These are phyloP conservation scores for Naganishia sp. DNA, from an alignment of 1,284 basidiomycete species.

Conservation along the genomic window DNA sequence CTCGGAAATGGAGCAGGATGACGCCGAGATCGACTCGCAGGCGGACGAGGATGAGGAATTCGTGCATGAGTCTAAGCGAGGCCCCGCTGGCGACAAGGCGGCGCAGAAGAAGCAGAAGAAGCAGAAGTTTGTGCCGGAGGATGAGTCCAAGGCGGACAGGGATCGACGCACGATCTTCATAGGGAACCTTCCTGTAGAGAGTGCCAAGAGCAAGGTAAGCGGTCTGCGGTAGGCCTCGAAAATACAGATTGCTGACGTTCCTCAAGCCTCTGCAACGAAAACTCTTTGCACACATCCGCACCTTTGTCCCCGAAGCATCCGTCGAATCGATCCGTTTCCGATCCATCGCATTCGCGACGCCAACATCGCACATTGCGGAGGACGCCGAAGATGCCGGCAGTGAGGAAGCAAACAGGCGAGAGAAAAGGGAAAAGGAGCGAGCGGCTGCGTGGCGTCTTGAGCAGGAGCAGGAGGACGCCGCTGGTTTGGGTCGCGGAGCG, in stretches of 20 bases:
- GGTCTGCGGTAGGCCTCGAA: slow-evolving; percentile 20
- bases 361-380: slow-evolving; percentile 65
- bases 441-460: slow-evolving; percentile 64
- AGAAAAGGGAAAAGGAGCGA: slow-evolving; percentile 55
- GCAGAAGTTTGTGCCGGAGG: slow-evolving; percentile 59
- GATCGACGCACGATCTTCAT: slow-evolving; percentile 86
- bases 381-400: slow-evolving; percentile 50
- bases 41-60: slow-evolving; percentile 44
- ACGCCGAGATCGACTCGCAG: slow-evolving; percentile 35
- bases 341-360: slow-evolving; percentile 79
- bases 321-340: slow-evolving; percentile 89
- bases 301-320: slow-evolving; percentile 68
- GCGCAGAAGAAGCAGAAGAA: slow-evolving; percentile 38
- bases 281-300: slow-evolving; percentile 70
- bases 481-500: slow-evolving; percentile 51
- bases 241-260: slow-evolving; percentile 49
- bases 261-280: slow-evolving; percentile 59
- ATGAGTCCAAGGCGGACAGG: slow-evolving; percentile 68
- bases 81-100: slow-evolving; percentile 35
- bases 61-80: slow-evolving; percentile 48
- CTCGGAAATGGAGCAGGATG: slow-evolving; percentile 29
- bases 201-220: slow-evolving; percentile 71
- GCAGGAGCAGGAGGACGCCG: slow-evolving; percentile 58
- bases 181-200: slow-evolving; percentile 81
- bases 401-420: slow-evolving; percentile 47